Evolutionary conservation across 2,329 filamentous ascomycete species (phyloP).

Genomic region (Aspergillus intermedius): DNA sequence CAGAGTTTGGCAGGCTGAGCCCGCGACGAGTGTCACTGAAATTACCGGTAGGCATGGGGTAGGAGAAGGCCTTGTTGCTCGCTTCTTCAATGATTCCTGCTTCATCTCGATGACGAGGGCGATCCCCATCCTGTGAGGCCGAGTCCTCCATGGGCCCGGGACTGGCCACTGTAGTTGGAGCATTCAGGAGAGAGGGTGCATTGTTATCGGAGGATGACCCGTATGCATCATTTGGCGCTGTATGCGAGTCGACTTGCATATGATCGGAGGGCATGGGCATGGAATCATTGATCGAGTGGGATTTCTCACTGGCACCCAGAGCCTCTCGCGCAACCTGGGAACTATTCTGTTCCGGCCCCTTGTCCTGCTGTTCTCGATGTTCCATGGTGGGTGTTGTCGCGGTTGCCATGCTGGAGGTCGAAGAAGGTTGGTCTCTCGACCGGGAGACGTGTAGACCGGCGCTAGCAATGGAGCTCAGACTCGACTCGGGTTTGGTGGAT

Average conservation of each 20-base stretch:
- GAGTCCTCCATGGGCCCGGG: slow-evolving; percentile 42
- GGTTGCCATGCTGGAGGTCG: slow-evolving; percentile 29
- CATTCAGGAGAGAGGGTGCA: slow-evolving; percentile 38
- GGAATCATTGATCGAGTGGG: slow-evolving; percentile 41
- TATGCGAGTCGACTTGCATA: slow-evolving; percentile 43
- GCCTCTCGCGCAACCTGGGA: slow-evolving; percentile 39
- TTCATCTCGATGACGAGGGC: slow-evolving; percentile 30
- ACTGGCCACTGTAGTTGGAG: slow-evolving; percentile 45
- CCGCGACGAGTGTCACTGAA: slow-evolving; percentile 50
- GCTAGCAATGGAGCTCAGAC: slow-evolving; percentile 36
- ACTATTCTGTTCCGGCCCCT: slow-evolving; percentile 28
- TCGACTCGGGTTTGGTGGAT: slow-evolving; percentile 29
- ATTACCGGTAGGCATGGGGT: slow-evolving; percentile 51
- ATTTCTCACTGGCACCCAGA: slow-evolving; percentile 32
- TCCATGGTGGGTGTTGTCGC: slow-evolving; percentile 51
- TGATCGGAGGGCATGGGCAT: slow-evolving; percentile 41
- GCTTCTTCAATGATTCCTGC: slow-evolving; percentile 34
- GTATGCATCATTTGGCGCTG: slow-evolving; percentile 44
- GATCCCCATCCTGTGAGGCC: slow-evolving; percentile 37
- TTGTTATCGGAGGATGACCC: slow-evolving; percentile 44
- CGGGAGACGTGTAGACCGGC: slow-evolving; percentile 38
- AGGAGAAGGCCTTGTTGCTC: slow-evolving; percentile 55
- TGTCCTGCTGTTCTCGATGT: slow-evolving; percentile 27
- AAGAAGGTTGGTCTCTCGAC: slow-evolving; percentile 32
- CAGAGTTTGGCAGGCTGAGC: slow-evolving; percentile 53